phyloP scores from a whole-genome alignment of 2,329 filamentous ascomycete genomes.

The Colletotrichum sp. region DNA sequence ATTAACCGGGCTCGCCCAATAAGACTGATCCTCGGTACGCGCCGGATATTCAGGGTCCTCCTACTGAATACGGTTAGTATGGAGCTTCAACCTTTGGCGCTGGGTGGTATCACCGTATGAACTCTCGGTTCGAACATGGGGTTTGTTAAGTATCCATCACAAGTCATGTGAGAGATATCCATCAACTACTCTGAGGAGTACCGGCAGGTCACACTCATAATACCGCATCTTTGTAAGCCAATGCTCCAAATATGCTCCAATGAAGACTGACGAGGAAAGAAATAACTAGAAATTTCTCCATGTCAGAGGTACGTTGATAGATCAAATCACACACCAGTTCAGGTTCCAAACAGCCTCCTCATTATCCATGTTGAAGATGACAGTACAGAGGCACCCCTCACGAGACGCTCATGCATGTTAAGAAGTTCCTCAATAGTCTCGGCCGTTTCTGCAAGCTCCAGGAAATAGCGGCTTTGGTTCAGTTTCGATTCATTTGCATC shows the following conservation, averaged over 20 bases:
- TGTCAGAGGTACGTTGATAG: neutral
- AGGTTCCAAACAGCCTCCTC: neutral
- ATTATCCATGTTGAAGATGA: neutral
- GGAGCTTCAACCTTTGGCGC: neutral
- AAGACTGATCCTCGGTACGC: neutral
- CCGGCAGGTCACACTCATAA: neutral
- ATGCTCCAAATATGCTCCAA: neutral
- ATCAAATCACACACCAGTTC: neutral
- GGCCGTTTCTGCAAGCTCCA: neutral
- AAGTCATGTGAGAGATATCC: neutral
- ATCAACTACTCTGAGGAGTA: neutral
- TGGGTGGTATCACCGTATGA: neutral
- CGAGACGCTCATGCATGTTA: neutral
- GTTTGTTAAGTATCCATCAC: neutral
- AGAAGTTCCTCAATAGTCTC: neutral
- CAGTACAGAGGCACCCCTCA: neutral
- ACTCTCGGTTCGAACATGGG: neutral
- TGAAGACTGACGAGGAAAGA: neutral
- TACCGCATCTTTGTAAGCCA: neutral
- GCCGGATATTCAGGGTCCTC: neutral
- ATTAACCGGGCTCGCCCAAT: neutral
- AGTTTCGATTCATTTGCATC: constrained; percentile 50
- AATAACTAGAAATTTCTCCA: neutral
- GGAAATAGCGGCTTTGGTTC: constrained; percentile 14
- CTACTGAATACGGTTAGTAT: neutral